A percentile compares a stretch with the other conserved stretches of the same genome.
Evolutionary conservation across 345 rosid genomes (phyloP).

Genomic region (Aquilaria sinensis): DNA sequence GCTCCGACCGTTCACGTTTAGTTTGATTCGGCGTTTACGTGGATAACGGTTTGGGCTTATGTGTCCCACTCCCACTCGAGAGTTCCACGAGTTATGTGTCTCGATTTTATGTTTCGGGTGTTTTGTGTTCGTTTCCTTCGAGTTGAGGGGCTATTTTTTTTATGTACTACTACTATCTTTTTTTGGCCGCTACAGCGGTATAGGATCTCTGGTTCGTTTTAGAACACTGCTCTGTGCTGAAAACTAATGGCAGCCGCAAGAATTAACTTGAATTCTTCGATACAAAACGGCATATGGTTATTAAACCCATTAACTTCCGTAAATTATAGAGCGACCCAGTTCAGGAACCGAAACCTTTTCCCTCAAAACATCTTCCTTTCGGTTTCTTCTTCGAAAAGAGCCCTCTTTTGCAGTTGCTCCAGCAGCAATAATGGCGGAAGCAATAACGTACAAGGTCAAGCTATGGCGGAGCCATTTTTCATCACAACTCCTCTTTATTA

Average conservation of each 20-base stretch:
- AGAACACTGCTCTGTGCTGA: neutral
- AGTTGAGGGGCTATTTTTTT: no score
- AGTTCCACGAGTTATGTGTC: no score
- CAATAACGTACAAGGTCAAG: slow-evolving; percentile 13
- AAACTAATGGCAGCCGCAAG: slow-evolving; percentile 62
- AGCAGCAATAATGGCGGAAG: slow-evolving; percentile 17
- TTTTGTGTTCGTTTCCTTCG: no score
- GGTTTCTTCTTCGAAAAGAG: slow-evolving; percentile 19
- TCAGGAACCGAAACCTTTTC: slow-evolving; percentile 32
- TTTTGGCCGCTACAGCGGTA: no score
- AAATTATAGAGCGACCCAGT: slow-evolving; percentile 28
- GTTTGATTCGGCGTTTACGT: no score
- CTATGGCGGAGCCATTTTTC: slow-evolving; percentile 47
- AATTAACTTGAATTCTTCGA: slow-evolving; percentile 47
- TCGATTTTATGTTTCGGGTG: no score
- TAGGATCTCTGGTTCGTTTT: no score
- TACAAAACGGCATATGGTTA: slow-evolving; percentile 43
- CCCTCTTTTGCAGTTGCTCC: slow-evolving; percentile 30
- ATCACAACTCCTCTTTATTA: slow-evolving; percentile 95
- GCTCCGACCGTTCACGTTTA: no score
- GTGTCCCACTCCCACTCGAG: no score
- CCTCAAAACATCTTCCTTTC: slow-evolving; percentile 25
- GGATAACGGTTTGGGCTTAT: no score
- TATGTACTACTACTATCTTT: no score
- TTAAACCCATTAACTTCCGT: slow-evolving; percentile 39